Evolutionary conservation across 208 protist species (phyloP), one percentile per base, ranked within the genome.

Genomic region (Blastocrithidia nonstop): DNA sequence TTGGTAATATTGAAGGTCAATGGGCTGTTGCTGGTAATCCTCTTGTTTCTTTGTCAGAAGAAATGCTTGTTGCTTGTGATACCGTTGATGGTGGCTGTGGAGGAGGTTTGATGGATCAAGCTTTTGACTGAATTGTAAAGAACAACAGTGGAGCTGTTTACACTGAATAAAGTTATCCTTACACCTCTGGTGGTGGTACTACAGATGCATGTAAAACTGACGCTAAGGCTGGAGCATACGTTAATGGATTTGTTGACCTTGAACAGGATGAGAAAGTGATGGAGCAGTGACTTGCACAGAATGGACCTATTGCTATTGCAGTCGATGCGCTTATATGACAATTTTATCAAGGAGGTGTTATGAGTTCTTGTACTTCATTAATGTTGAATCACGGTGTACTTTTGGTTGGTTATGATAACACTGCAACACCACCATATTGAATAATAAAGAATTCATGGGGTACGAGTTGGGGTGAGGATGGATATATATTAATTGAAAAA

Each of bases 11-110:
- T 28, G 94, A 97, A 60, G 71, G 85, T 6, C 56, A 65, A 44
- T 83, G 64, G 58, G 50, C 50, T 26, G 29, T 71, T 2, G 41
- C 49, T 2, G 75, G 67, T n/a, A 27, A 88, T 51, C 24, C 51
- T 25, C 65, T 95, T n/a, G 49, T 55, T 2, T 19, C 41, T 15
- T 69, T 98, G 13, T 96, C 92, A 8, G 94, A 97, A 71, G 87
- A 97, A 70, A 54, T 90, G 53, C 70, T 98, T 45, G 88, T 97
- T 28, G 82, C 93, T 19, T 98, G 95, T 59, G 90, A 88, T 45
- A 61, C 42, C 6, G 66, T 66, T 29, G 69, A 94, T 56, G n/a
- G 66, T 29, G 90, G 66, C 54, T 96, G 90, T 72, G 62, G 80
- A 45, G 94, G 94, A 27, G 94, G 95, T 25, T 45, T 94, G 23